Conservation (phyloP, 1,139 yeast species). For the Nakaseomyces nivariensis region DNA sequence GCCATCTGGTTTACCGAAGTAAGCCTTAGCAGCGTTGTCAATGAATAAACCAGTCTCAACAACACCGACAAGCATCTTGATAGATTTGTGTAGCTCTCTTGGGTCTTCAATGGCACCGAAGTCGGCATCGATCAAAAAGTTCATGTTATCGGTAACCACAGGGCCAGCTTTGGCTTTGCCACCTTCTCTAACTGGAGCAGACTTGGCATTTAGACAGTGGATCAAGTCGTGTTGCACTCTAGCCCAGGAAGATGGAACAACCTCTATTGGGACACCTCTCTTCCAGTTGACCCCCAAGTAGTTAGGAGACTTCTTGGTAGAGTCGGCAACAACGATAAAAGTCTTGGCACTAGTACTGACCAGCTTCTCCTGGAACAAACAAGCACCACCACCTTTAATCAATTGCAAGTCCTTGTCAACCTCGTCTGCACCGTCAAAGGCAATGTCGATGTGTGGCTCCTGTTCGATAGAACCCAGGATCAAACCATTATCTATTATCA, state of each 20-base stretch:
- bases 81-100: constrained; percentile 44
- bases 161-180: constrained; percentile 95
- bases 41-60: constrained; percentile 93
- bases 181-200: constrained; percentile 69
- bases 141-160: constrained; percentile 92
- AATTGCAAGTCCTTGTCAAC: constrained; percentile 72
- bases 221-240: constrained; percentile 58
- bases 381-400: constrained; percentile 98
- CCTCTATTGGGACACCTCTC: constrained; percentile 91
- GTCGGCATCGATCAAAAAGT: constrained; percentile 86
- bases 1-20: constrained; percentile 80
- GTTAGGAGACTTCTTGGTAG: constrained; percentile 61
- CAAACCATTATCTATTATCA: constrained; percentile 75
- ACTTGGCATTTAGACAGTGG: constrained; percentile 41
- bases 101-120: constrained; percentile 72
- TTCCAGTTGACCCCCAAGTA: constrained; percentile 72
- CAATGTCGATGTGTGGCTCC: constrained; percentile 70
- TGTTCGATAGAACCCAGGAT: constrained; percentile 75
- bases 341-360: constrained; percentile 74
- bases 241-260: constrained; percentile 80
- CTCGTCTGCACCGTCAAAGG: constrained; percentile 98
- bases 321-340: constrained; percentile 88
- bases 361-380: constrained; percentile 90
- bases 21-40: constrained; percentile 60
- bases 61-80: constrained; percentile 80